Evolutionary conservation across 2,329 filamentous ascomycete species (phyloP).

Genomic region (Alternaria sp.): DNA sequence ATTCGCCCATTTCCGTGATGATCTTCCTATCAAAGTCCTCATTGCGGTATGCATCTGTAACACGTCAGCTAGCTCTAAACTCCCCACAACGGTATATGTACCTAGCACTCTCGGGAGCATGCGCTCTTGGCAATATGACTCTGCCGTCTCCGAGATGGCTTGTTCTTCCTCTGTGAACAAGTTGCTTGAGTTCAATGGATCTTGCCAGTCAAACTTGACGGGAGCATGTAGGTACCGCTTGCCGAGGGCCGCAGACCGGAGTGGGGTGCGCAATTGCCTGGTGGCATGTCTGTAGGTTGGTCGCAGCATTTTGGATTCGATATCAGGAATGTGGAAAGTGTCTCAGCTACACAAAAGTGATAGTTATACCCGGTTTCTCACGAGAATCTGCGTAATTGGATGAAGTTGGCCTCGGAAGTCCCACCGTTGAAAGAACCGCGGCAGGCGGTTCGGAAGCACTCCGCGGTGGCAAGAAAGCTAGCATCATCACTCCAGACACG

Average conservation of each 20-base stretch:
- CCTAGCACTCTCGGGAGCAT: slow-evolving; percentile 85
- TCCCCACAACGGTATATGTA: slow-evolving; percentile 48
- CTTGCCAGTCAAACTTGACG: slow-evolving; percentile 82
- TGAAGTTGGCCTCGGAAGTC: slow-evolving; percentile 30
- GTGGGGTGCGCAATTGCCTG: slow-evolving; percentile 46
- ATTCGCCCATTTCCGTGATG: slow-evolving; percentile 87
- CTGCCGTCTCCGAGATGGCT: slow-evolving; percentile 87
- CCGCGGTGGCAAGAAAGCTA: slow-evolving; percentile 26
- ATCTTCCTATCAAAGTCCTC: slow-evolving; percentile 87
- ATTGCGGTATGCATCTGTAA: slow-evolving; percentile 79
- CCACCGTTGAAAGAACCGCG: slow-evolving; percentile 26
- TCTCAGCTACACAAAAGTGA: not conserved
- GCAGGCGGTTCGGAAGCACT: slow-evolving; percentile 26
- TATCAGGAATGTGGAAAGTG: not conserved
- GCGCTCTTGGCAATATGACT: slow-evolving; percentile 91
- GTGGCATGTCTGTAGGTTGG: slow-evolving; percentile 47
- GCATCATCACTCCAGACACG: slow-evolving; percentile 7
- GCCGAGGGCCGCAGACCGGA: slow-evolving; percentile 36
- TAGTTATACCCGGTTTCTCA: not conserved
- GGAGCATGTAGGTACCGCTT: slow-evolving; percentile 53
- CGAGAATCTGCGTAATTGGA: slow-evolving; percentile 13
- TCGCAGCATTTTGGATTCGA: slow-evolving; percentile 51
- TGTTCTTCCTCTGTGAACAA: slow-evolving; percentile 88
- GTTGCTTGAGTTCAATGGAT: slow-evolving; percentile 77
- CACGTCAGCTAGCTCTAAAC: slow-evolving; percentile 12